Base-by-base conservation (phyloP, 192 early-diverging fungal genomes). In the Globomyces pollinis-pini region DNA sequence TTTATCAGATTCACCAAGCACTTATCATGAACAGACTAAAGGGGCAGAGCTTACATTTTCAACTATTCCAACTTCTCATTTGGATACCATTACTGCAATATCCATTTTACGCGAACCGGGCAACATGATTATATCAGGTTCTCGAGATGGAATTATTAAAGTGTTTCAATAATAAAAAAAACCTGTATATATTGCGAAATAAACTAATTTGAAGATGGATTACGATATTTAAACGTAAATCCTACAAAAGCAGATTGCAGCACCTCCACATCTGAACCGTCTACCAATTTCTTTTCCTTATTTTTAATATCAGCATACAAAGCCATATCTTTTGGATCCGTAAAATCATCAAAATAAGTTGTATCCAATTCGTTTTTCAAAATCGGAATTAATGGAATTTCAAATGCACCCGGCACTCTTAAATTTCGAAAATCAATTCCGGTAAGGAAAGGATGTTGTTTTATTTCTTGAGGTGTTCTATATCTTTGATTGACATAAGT, bases 111-210 rank as follows among this genome's bases (percentile, higher is more conserved):
- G 84, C 45, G 36, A 83, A 21, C 89, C 89, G 0, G 83, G 80
- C 62, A 82, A 80, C 50, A 86, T 91, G 85, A 61, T 91, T 12
- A 85, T 91, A 18, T 79, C 78, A 55, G 78, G 77, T 13, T 80
- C 86, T 51, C 68, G 87, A 13, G 89, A 91, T 67, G 89, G 89
- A 20, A 82, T 89, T 13, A 79, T 91, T 36, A 91, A 71, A 52
- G 68, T 71, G 0, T 75, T 52, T 52, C 50, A 34, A 34, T 52
- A 39, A 20, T 39, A 34, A 52, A 24, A 8, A 29, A 52, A 23
- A n/a, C 26, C 28, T 49, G n/a, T 29, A 12, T 0, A 31, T 24
- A 24, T 39, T 20, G 38, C 20, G 30, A 8, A 29, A 6, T 16
- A 42, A 42, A 42, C n/a, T 42, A 42, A 3, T 42, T 36, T 36